Base-by-base conservation (phyloP, 2,329 filamentous ascomycete genomes). In the Septoria linicola region DNA sequence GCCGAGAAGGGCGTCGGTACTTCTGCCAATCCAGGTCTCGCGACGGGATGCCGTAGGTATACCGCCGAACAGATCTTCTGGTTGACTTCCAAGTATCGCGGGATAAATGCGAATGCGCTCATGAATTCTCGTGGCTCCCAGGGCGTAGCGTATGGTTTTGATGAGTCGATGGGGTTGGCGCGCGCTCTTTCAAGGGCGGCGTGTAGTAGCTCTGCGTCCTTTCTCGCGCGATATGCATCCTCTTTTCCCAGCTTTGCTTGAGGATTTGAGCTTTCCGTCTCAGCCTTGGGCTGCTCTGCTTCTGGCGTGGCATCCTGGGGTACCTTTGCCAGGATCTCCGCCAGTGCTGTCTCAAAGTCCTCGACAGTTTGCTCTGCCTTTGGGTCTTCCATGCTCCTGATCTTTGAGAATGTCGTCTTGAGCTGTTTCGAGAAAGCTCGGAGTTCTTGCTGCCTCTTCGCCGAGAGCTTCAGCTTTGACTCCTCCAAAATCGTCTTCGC, bases 31-130 rank as follows among this genome's bases (percentile, higher is more conserved):
- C 91, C 90, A 2, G 85, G 85, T 54, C 91, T 80, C 20, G 89
- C 93, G 36, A 97, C 92, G 0, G 93, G 93, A 75, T 99, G 92
- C 51, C 93, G 81, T 56, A 99, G 75, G 70, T 99, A 99, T 34
- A 99, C 90, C 8, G 93, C 93, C 1, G 91, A 86, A 72, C 93
- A 99, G 64, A 97, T 87, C 66, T 91, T 95, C 71, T 95, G 93
- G 77, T 97, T 96, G 63, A 99, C 93, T 74, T 99, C 95, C 54
- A 99, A 81, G 71, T 97, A 99, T 47, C 88, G 79, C 8, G 93
- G 93, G 61, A 99, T 90, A 72, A 96, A 96, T 19, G 91, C 90
- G 72, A 99, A 99, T 0, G 91, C 84, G 44, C 82, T 79, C 88
- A 99, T 95, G 72, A 82, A 97, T 45, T 86, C 80, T 49, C 90